A percentile compares a stretch with the other conserved stretches of the same genome.
Evolutionary conservation across 257 asterid genomes (phyloP).

Genomic region (Anisodus tanguticus): DNA sequence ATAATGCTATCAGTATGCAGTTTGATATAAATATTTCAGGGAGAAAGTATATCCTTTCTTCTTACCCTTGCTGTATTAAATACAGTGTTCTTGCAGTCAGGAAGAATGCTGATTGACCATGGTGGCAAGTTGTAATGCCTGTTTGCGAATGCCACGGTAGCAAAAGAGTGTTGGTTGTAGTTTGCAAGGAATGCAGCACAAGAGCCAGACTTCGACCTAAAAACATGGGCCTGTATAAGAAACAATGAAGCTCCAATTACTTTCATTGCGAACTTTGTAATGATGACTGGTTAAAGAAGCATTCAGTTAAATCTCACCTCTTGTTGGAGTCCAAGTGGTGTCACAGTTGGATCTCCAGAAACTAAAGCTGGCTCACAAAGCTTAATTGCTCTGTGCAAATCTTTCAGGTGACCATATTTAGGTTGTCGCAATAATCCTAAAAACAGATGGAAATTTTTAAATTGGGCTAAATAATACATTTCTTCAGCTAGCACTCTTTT

Average conservation of each 20-base stretch:
- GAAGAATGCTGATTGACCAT: slow-evolving; percentile 99
- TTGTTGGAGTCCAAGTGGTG: slow-evolving; percentile 44
- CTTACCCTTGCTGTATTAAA: slow-evolving; percentile 98
- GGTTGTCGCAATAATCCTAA: slow-evolving; percentile 85
- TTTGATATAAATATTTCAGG: not conserved
- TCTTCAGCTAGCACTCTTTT: too few species aligned
- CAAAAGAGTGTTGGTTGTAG: slow-evolving; percentile 68
- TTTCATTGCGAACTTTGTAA: not conserved
- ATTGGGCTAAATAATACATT: not conserved
- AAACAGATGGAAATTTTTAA: slow-evolving; percentile 15
- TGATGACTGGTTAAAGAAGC: slow-evolving; percentile 29
- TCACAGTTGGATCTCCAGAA: slow-evolving; percentile 45
- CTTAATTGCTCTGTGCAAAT: slow-evolving; percentile 51
- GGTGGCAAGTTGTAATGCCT: slow-evolving; percentile 91
- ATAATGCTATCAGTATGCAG: slow-evolving; percentile 29
- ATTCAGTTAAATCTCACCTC: slow-evolving; percentile 59
- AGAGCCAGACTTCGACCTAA: slow-evolving; percentile 65
- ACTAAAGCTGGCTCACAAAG: too few species aligned
- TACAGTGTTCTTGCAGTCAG: slow-evolving; percentile 68
- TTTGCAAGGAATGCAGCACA: slow-evolving; percentile 98
- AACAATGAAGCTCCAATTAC: slow-evolving; percentile 21
- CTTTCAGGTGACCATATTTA: slow-evolving; percentile 99
- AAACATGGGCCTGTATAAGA: slow-evolving; percentile 81
- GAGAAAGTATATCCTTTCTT: slow-evolving; percentile 23
- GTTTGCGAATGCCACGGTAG: slow-evolving; percentile 68